These are phyloP conservation scores for Verticillium tricorpus DNA, from an alignment of 2,329 filamentous ascomycete species.

Conservation along the genomic window DNA sequence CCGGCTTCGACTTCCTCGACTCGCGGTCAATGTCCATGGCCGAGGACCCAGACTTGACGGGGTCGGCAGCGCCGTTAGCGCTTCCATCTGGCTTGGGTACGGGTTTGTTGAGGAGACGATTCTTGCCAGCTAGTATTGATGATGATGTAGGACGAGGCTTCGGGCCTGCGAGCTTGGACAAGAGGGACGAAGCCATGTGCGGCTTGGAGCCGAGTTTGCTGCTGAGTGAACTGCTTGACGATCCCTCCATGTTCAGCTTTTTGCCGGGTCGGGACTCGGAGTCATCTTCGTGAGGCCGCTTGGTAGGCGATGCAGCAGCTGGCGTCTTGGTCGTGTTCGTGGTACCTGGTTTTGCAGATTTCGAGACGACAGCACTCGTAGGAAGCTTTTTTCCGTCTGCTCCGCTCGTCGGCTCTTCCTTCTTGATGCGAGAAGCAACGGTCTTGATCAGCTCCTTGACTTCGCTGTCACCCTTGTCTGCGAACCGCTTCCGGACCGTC, in stretches of 20 bases:
- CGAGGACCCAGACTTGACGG: slow-evolving; percentile 1
- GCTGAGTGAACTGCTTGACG: slow-evolving; percentile 26
- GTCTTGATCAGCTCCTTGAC: slow-evolving; percentile 57
- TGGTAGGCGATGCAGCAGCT: slow-evolving; percentile 22
- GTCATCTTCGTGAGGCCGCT: slow-evolving; percentile 36
- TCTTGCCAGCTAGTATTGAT: slow-evolving; percentile 43
- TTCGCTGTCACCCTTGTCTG: slow-evolving; percentile 60
- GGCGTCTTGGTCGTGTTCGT: slow-evolving; percentile 25
- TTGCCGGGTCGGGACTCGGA: slow-evolving; percentile 33
- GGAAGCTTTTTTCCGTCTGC: slow-evolving; percentile 16
- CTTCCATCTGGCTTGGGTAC: slow-evolving; percentile 13
- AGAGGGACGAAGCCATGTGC: slow-evolving; percentile 23
- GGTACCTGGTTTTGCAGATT: slow-evolving; percentile 19
- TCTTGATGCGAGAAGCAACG: slow-evolving; percentile 45
- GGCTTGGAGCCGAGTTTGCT: slow-evolving; percentile 34
- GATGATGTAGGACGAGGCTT: slow-evolving; percentile 21
- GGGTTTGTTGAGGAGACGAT: slow-evolving; percentile 38
- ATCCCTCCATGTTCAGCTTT: slow-evolving; percentile 36
- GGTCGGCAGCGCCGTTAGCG: slow-evolving; percentile 10
- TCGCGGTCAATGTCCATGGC: slow-evolving; percentile 13
- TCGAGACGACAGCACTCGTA: slow-evolving; percentile 10
- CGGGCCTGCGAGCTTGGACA: slow-evolving; percentile 16
- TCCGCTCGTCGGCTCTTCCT: slow-evolving; percentile 23
- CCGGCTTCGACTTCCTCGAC: slow-evolving; percentile 17
- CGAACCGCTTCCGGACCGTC: slow-evolving; percentile 58